Base-by-base conservation (phyloP, 805 yeast genomes). In the Schwanniomyces occidentalis region DNA sequence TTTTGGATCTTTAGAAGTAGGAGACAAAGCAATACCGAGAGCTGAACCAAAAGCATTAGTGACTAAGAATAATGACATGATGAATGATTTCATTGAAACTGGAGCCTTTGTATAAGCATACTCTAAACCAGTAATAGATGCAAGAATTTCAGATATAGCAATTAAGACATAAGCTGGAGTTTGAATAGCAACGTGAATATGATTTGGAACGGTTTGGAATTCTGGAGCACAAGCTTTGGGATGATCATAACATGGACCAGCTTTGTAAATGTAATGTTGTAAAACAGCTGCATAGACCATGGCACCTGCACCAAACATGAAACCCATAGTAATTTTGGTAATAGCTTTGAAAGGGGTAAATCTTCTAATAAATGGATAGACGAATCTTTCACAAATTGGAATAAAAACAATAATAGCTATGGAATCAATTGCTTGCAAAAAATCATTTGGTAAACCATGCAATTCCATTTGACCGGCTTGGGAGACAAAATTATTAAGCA, bases 91-190 rank as follows among this genome's bases (percentile, higher is more conserved):
- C 85, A 79, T 78, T 32, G 73, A 63, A 6, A 71, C 72, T 26
- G 93, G 93, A 5, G 93, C 91, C 65, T 85, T 82, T 17, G 89
- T 79, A 64, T 82, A 85, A 13, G 95, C 95, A 54, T 82, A 84
- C 64, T 85, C 93, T 48, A 82, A 74, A 49, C 91, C 93, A 15
- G 93, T 84, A 49, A 84, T 76, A 34, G 85, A 81, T 20, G 90
- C 89, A 48, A 85, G 75, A 45, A 85, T 84, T 61, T 85, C 95
- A 12, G 89, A 77, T 35, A 82, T 55, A 8, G 85, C 91, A 58
- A 82, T 78, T 44, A 85, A 63, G 27, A 82, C 72, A 59, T 85
- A 85, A 4, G 88, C 83, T 12, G 83, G 83, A n/a, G 66, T 68
- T 63, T 84, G 90, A 41, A 78, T 67, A 45, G 85, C 86, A 45